Conservation (phyloP, 305 asterid genomes). For the Petunia hybrid region DNA sequence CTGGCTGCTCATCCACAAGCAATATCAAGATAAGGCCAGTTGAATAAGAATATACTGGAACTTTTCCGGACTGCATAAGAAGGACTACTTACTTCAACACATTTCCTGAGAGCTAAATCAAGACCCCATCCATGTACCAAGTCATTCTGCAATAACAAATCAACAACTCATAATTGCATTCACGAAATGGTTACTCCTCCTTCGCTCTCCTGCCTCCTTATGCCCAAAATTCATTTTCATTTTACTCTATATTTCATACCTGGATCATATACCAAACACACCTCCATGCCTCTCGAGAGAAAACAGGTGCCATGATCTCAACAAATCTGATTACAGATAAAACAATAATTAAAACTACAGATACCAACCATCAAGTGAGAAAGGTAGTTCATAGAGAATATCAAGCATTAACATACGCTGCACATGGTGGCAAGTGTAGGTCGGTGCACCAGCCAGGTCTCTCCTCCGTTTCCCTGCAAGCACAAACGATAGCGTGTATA, state of each 20-base stretch:
- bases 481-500: not conserved
- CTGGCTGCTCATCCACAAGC: conserved; percentile 61
- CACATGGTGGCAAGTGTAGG: conserved; percentile 92
- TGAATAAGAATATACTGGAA: conserved; percentile 17
- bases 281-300: conserved; percentile 94
- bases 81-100: conserved; percentile 72
- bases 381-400: not conserved
- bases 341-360: not conserved
- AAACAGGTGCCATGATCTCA: conserved; percentile 98
- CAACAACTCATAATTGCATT: not conserved
- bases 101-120: conserved; percentile 90
- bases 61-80: not conserved
- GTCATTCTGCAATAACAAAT: conserved; percentile 70
- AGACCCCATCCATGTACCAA: conserved; percentile 98
- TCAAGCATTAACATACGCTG: conserved; percentile 66
- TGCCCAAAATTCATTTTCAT: not conserved
- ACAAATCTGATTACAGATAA: conserved; percentile 64
- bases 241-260: conserved; percentile 43
- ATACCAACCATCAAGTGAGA: not conserved
- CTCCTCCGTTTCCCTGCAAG: conserved; percentile 74
- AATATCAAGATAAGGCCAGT: not conserved
- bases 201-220: not conserved
- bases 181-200: not conserved
- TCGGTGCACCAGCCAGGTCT: conserved; percentile 89
- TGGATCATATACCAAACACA: conserved; percentile 96